Evolutionary conservation across 768 basidiomycete species (phyloP).

Genomic region (Trametes cingulata): DNA sequence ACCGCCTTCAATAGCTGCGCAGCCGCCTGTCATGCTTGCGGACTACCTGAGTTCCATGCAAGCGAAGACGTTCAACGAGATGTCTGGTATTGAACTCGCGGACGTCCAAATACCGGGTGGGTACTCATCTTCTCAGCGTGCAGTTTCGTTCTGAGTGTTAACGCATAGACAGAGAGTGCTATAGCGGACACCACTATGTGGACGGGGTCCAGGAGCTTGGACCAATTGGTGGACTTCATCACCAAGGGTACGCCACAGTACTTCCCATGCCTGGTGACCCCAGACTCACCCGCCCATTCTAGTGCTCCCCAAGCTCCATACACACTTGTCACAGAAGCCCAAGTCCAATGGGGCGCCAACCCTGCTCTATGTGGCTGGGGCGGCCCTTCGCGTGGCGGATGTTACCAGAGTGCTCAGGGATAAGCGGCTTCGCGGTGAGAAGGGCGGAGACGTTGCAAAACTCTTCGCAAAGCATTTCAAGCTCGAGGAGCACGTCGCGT

Average conservation of each 20-base stretch:
- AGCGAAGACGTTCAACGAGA: slow-evolving; percentile 63
- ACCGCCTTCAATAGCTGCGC: slow-evolving; percentile 51
- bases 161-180: slow-evolving; percentile 61
- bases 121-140: slow-evolving; percentile 26
- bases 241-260: slow-evolving; percentile 55
- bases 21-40: slow-evolving; percentile 57
- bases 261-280: not conserved
- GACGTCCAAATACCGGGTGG: slow-evolving; percentile 79
- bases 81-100: slow-evolving; percentile 76
- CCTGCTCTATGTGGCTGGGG: slow-evolving; percentile 78
- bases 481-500: slow-evolving; percentile 80
- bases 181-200: slow-evolving; percentile 78
- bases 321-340: slow-evolving; percentile 72
- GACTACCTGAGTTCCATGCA: slow-evolving; percentile 69
- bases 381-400: slow-evolving; percentile 93
- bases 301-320: slow-evolving; percentile 70
- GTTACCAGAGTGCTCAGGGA: slow-evolving; percentile 73
- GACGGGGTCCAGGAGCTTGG: slow-evolving; percentile 69
- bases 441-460: slow-evolving; percentile 91
- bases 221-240: slow-evolving; percentile 75
- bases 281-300: slow-evolving; percentile 3
- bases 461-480: slow-evolving; percentile 96
- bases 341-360: slow-evolving; percentile 85
- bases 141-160: slow-evolving; percentile 38
- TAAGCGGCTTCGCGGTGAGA: slow-evolving; percentile 70